Conservation (phyloP, 306 rosid species). For the Arachis stenosperma region DNA sequence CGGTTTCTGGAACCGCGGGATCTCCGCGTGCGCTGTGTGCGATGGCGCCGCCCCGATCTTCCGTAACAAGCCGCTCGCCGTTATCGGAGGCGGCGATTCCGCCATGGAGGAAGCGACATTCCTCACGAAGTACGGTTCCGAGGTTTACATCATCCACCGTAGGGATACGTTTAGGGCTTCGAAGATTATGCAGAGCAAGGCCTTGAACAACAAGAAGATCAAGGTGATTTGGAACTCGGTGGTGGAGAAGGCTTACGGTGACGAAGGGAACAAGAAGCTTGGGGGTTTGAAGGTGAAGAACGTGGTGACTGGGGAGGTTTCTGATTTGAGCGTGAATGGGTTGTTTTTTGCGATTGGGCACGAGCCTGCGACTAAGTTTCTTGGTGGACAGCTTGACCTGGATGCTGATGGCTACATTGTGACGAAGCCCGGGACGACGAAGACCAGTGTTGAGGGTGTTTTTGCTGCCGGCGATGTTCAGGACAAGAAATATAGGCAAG, state of each 20-base stretch:
- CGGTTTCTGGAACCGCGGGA: conserved; percentile 86
- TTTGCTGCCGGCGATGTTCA: conserved; percentile 96
- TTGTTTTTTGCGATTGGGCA: conserved; percentile 90
- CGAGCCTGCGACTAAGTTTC: conserved; percentile 82
- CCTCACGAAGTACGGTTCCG: conserved; percentile 77
- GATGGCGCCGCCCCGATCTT: conserved; percentile 91
- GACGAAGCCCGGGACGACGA: conserved; percentile 67
- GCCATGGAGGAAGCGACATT: conserved; percentile 92
- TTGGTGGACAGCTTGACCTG: conserved; percentile 69
- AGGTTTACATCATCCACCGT: conserved; percentile 73
- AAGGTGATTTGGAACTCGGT: conserved; percentile 70
- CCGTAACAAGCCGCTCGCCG: conserved; percentile 67
- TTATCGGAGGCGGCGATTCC: conserved; percentile 87
- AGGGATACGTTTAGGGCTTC: conserved; percentile 81
- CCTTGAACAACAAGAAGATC: conserved; percentile 62
- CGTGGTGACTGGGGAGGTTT: conserved; percentile 52
- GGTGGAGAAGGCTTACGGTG: conserved; percentile 71
- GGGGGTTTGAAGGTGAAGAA: conserved; percentile 79
- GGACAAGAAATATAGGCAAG: conserved; percentile 96
- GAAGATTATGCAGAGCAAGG: conserved; percentile 82
- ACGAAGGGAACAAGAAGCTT: conserved; percentile 44
- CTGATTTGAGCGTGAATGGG: conserved; percentile 74
- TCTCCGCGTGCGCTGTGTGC: conserved; percentile 85
- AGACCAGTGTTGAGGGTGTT: conserved; percentile 71
- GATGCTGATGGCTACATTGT: conserved; percentile 72